Conservation (phyloP, 1,284 basidiomycete species). For the Chalciporus sp. region DNA sequence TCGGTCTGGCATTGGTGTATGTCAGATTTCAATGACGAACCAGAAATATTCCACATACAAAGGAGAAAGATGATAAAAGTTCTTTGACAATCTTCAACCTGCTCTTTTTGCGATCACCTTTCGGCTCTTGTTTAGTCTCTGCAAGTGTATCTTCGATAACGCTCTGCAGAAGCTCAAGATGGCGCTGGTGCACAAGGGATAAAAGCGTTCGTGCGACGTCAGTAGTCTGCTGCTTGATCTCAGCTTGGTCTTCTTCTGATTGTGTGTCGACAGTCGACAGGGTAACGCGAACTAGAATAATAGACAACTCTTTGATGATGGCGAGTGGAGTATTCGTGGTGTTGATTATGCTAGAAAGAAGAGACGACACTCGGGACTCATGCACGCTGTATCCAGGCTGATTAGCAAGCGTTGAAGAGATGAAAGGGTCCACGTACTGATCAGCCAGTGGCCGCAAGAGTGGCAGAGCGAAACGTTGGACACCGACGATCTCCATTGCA, state of each 20-base stretch:
- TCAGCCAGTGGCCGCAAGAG: constrained; percentile 47
- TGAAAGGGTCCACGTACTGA: constrained; percentile 39
- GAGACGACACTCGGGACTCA: constrained; percentile 38
- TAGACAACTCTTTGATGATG: constrained; percentile 41
- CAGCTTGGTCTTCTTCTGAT: constrained; percentile 7
- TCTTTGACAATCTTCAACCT: constrained; percentile 48
- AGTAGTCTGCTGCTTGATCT: constrained; percentile 14
- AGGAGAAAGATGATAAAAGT: constrained; percentile 55
- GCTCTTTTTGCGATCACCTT: constrained; percentile 40
- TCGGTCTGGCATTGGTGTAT: constrained; percentile 21
- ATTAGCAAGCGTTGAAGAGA: constrained; percentile 3
- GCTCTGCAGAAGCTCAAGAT: constrained; percentile 49
- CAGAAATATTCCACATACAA: constrained; percentile 39
- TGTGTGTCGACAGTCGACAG: constrained; percentile 12
- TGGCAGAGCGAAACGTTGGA: constrained; percentile 61
- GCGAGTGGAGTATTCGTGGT: constrained; percentile 39
- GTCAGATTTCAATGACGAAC: neutral
- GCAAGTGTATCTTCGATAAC: constrained; percentile 41
- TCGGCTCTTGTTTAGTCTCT: constrained; percentile 37
- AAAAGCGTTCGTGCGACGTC: constrained; percentile 38
- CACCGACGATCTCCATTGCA: constrained; percentile 49
- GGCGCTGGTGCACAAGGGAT: constrained; percentile 52
- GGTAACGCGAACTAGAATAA: constrained; percentile 38
- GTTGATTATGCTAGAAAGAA: constrained; percentile 50
- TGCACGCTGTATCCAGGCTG: constrained; percentile 41